A percentile compares a stretch with the other conserved stretches of the same genome.
Evolutionary conservation across 805 yeast species (phyloP).

Genomic region (Komagataella mondaviorum): DNA sequence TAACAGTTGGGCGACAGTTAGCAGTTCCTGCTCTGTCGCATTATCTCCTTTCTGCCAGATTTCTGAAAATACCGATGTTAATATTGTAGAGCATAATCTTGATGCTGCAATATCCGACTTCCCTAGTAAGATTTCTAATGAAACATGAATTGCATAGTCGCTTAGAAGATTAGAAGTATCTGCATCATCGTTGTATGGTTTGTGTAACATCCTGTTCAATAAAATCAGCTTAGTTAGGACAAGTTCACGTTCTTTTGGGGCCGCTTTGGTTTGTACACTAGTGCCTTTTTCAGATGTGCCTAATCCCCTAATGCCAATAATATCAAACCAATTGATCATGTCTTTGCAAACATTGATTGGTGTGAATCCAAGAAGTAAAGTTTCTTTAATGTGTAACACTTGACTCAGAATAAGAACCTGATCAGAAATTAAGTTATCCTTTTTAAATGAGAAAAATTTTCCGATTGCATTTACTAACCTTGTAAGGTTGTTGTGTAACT

Average conservation of each 20-base stretch:
- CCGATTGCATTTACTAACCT: conserved; percentile 19
- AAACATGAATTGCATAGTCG: conserved; percentile 35
- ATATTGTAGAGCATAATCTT: conserved; percentile 48
- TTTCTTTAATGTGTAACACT: conserved; percentile 34
- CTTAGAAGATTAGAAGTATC: conserved; percentile 25
- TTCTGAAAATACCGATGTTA: conserved; percentile 31
- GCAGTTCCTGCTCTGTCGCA: conserved; percentile 20
- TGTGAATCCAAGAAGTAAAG: conserved; percentile 21
- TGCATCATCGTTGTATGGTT: conserved; percentile 18
- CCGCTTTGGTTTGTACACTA: conserved; percentile 15
- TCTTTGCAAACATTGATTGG: conserved; percentile 23
- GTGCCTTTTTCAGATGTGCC: conserved; percentile 16
- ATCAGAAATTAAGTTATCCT: conserved; percentile 38
- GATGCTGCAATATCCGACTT: conserved; percentile 42
- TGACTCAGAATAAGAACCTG: conserved; percentile 52
- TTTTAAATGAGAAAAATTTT: conserved; percentile 31
- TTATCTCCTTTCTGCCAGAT: conserved; percentile 9
- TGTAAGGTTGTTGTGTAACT: conserved; percentile 9
- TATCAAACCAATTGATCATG: conserved; percentile 31
- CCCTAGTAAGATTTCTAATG: conserved; percentile 41
- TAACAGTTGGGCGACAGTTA: conserved; percentile 35
- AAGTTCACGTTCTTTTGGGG: conserved; percentile 38
- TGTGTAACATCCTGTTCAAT: conserved; percentile 38
- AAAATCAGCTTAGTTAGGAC: conserved; percentile 47
- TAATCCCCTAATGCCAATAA: conserved; percentile 44